phyloP scores from a whole-genome alignment of 768 basidiomycete species.

The Lanmaoa pseudosensibilis region DNA sequence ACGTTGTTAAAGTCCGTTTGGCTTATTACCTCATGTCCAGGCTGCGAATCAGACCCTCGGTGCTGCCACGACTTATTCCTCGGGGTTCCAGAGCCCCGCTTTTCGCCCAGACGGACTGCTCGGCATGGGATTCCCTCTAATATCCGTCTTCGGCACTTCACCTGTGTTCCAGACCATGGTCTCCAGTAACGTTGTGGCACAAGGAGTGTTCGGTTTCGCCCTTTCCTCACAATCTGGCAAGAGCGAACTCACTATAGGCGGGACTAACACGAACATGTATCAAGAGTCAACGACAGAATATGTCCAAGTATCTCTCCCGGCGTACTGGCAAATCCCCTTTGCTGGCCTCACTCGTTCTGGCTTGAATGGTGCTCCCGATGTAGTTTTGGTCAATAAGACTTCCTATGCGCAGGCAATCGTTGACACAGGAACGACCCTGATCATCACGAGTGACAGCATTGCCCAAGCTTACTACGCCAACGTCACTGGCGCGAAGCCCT shows the following conservation, averaged over 20 bases:
- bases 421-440: slow-evolving; percentile 35
- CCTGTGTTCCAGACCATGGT: slow-evolving; percentile 50
- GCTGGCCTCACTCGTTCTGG: slow-evolving; percentile 30
- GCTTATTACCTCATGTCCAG: slow-evolving; percentile 9
- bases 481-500: slow-evolving; percentile 31
- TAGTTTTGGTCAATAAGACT: slow-evolving; percentile 27
- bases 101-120: slow-evolving; percentile 43
- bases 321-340: slow-evolving; percentile 40
- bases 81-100: slow-evolving; percentile 23
- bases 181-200: slow-evolving; percentile 31
- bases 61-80: slow-evolving; percentile 41
- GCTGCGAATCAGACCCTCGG: slow-evolving; percentile 45
- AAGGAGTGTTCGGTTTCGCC: slow-evolving; percentile 49
- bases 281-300: slow-evolving; percentile 44
- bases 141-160: slow-evolving; percentile 36
- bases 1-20: slow-evolving; percentile 1
- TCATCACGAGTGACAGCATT: slow-evolving; percentile 24
- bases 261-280: slow-evolving; percentile 46
- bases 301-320: slow-evolving; percentile 29
- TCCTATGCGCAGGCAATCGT: slow-evolving; percentile 32
- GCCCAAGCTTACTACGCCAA: slow-evolving; percentile 32
- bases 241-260: slow-evolving; percentile 59
- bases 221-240: slow-evolving; percentile 39
- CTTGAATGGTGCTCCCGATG: slow-evolving; percentile 16
- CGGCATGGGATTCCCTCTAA: slow-evolving; percentile 42